Evolutionary conservation across 371 early-diverging fungal species (phyloP), one percentile per base, ranked within the genome.

Genomic region (Paraphysoderma sedebokerense): DNA sequence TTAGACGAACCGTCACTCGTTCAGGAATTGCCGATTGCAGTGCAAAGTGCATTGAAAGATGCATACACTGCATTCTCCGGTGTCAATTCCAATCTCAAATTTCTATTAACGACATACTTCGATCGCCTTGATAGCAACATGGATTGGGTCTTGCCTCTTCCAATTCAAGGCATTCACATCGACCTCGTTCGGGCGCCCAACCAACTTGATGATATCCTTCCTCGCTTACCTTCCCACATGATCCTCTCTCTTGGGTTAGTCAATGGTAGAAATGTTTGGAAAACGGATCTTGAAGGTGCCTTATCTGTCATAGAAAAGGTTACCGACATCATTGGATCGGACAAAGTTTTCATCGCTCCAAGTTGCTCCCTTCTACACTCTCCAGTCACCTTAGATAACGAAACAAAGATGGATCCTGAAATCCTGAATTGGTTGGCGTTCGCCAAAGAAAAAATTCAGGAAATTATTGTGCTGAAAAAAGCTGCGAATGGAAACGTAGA

Each of bases 251-350:
- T 87, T 46, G 93, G 95, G 62, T 70, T 92, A 38, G 69, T 90
- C 54, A 77, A 92, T 64, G 96, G 96, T 42, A 85, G 96, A 58
- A 93, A 95, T 77, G 79, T 95, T 65, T 95, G 96, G 96, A 89
- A 86, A 72, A 70, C 82, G 56, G 81, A 92, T 70, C 63, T 91
- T 40, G 69, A 61, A 55, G 63, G 68, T 48, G 82, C 86, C 50
- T 69, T 90, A 35, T 65, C 62, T 28, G 85, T 77, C 52, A 54
- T 74, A 51, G 67, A 74, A 59, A 82, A 84, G 46, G 73, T 85
- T 32, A 50, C 46, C 31, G 53, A 34, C 22, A 17, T 38, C 0
- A 59, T 77, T 37, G 87, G 74, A 49, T 51, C 70, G 46, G 80
- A 83, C 45, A 79, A 81, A 29, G 81, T 88, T 61, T 39, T 58